Evolutionary conservation across 2,329 filamentous ascomycete genomes (phyloP), one percentile per base, ranked within the genome.

Genomic region (Blumeria graminis): DNA sequence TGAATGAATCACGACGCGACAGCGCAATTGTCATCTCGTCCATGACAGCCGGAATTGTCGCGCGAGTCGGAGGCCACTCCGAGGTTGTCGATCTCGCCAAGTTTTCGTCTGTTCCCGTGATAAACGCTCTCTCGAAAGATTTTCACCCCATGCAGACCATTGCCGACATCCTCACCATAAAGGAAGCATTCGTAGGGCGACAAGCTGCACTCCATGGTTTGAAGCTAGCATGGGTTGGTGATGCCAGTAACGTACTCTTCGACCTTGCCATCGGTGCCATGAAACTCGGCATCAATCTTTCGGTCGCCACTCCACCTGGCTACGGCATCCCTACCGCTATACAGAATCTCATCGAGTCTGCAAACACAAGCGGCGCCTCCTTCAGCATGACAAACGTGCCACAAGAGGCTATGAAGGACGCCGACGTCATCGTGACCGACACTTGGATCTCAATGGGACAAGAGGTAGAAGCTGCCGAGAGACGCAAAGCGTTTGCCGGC

Each of bases 401-500:
- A 0, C 86, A 92, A 67, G 86, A 94, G 65, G 92, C 66, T 5
- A 80, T 95, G 66, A 85, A 85, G 71, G 73, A 82, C 61, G 90
- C 92, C 3, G 84, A 98, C 67, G 77, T 96, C 56, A 73, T 98
- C 57, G 88, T 96, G 22, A 98, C 92, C 0, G 92, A 98, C 66
- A 98, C 92, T 0, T 98, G 92, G 92, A 78, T 98, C 35, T 94
- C 87, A 1, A 98, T 98, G 92, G 92, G 92, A 51, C 90, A 96
- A 70, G 92, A 98, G 69, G 79, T 78, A 57, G 92, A 98, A 69
- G 75, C 80, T 41, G 74, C 81, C 62, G 83, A 84, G 73, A 76
- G 86, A 55, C 68, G 95, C 58, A 78, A 82, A 65, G 87, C 81
- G 1, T 98, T 98, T 68, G 76, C 77, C 34, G 89, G 90, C 13